These are phyloP conservation scores for Euptelea pleiosperma DNA, from an alignment of 164 flowering plant species.

Conservation along the genomic window DNA sequence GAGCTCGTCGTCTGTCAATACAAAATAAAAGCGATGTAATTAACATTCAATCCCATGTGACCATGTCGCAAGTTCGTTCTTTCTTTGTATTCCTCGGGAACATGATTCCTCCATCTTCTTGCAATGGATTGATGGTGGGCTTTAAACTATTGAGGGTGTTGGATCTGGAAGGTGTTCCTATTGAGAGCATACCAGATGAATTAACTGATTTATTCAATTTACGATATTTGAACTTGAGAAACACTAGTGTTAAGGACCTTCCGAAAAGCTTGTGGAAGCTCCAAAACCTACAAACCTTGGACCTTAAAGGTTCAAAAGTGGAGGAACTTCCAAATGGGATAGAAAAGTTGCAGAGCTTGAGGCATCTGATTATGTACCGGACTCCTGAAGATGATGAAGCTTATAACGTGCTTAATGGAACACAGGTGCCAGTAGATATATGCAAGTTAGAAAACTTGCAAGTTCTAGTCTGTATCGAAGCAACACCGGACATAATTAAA, in stretches of 20 bases:
- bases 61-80: background rate
- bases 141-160: slow-evolving; percentile 7
- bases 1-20: background rate
- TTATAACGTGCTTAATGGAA: no score
- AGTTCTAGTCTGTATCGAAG: no score
- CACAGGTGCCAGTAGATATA: no score
- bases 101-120: no score
- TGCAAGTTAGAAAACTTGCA: no score
- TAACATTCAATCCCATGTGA: background rate
- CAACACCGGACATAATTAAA: no score
- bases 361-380: no score
- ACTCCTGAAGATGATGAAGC: no score
- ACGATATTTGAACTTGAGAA: no score
- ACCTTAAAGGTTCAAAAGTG: slow-evolving; percentile 10
- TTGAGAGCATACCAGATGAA: slow-evolving; percentile 11
- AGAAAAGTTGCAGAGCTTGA: no score
- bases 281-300: slow-evolving; percentile 16
- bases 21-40: background rate
- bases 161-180: slow-evolving; percentile 6
- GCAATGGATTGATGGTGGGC: background rate
- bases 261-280: slow-evolving; percentile 18
- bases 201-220: no score
- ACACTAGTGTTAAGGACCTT: slow-evolving; percentile 14
- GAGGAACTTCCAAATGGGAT: slow-evolving; percentile 7
- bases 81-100: background rate